Base-by-base conservation (phyloP, 2,329 filamentous ascomycete genomes). In the Ceratocystis diversiconidia region DNA sequence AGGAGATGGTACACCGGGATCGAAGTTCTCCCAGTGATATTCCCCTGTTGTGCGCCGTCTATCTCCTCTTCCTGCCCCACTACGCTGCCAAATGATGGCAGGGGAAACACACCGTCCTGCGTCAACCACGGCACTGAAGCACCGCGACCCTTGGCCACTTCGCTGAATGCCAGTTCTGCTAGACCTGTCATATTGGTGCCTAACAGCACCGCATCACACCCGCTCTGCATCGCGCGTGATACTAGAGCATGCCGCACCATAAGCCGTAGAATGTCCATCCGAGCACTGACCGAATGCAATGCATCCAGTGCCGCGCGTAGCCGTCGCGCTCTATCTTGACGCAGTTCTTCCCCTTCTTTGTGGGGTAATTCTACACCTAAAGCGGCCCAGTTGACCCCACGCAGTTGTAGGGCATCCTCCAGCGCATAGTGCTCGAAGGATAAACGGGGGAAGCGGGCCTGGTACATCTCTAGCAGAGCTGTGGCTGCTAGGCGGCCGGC, bases 131-230 rank as follows among this genome's bases (percentile, higher is more conserved):
- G 89, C 22, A 97, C 76, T 3, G 88, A 84, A 70, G 87, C 91
- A 0, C 92, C 94, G 61, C 92, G 83, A 1, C 94, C 94, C 75
- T 96, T 96, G 28, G 92, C 91, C 1, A 92, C 91, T 75, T 94
- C 90, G 5, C 90, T 81, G 15, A 99, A 82, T 0, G 90, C 89
- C 71, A 90, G 85, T 70, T 92, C 90, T 3, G 94, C 92, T 36
- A 99, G 84, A 17, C 86, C 84, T 4, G 91, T 96, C 22, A 94
- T 96, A 69, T 85, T 95, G 75, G 92, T 86, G 25, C 89, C 92
- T 74, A 94, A 87, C 1, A 97, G 76, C 52, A 97, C 80, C 12
- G 85, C 85, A 69, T 87, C 82, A 73, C 86, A 94, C 12, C 72
- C 76, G 32, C 80, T 76, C 17, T 77, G 74, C 68, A 82, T 79